Base-by-base conservation (phyloP, 169 alveolate species). In the Perkinsus marinus region DNA sequence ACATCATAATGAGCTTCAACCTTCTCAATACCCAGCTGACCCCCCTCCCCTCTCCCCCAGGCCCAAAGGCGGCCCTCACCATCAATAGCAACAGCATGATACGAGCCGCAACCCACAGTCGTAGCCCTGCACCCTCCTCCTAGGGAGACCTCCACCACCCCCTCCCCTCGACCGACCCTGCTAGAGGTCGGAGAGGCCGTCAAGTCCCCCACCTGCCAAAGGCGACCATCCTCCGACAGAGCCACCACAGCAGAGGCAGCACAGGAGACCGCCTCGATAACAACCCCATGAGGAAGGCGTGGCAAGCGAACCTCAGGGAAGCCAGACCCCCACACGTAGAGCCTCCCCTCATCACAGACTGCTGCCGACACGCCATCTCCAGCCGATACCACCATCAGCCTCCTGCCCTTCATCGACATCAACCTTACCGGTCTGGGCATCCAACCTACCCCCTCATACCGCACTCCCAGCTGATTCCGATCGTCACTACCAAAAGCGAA, bases 61-160 rank as follows among this genome's bases (percentile, higher is more conserved):
- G 96, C 30, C 93, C 92, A 96, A 37, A 95, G 96, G 90, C 94
- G 93, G 22, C 96, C 96, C 79, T 92, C 91, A 9, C 90, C 79
- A 30, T 96, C 93, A 7, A 96, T n/a, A 39, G 95, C 89, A 57
- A 95, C 57, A 30, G 91, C 90, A 39, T 95, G 96, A 39, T 94
- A 91, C 90, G 93, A 95, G 6, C 96, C 96, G 90, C 96, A 95
- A 43, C 93, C 90, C 39, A 93, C 92, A 91, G 92, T 93, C 43
- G 90, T 92, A 30, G 94, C 93, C 91, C 95, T 7, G 9, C 41
- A 36, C 36, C 68, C 91, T 7, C 17, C 39, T 2, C 68, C 91
- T 3, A 89, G 91, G 22, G 36, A 13, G 34, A 57, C 5, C 79
- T 57, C 79, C 36, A 57, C 30, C 26, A 57, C 79, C 3, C 79